These are phyloP conservation scores for Scleroderma bovista DNA, from an alignment of 768 basidiomycete species.

Conservation along the genomic window DNA sequence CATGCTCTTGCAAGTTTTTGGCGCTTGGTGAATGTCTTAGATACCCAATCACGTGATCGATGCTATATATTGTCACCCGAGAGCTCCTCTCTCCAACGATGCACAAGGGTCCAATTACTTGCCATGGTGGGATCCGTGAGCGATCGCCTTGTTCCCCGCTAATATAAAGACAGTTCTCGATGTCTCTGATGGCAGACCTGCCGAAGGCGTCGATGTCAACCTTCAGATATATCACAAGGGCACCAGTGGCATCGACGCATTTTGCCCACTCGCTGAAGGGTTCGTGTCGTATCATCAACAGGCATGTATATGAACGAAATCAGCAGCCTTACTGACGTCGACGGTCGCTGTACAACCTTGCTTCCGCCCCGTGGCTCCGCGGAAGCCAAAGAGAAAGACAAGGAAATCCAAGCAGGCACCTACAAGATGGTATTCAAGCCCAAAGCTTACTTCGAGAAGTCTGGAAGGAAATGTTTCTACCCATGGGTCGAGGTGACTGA, in stretches of 20 bases:
- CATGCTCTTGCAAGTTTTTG: slow-evolving; percentile 25
- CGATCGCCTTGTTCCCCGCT: background rate
- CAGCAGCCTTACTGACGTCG: slow-evolving; percentile 66
- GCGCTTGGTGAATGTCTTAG: slow-evolving; percentile 6
- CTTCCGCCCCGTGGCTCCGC: slow-evolving; percentile 50
- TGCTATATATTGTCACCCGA: background rate
- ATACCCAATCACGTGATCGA: slow-evolving; percentile 7
- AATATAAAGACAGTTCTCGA: slow-evolving; percentile 64
- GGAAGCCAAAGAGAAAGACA: slow-evolving; percentile 36
- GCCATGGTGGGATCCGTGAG: slow-evolving; percentile 57
- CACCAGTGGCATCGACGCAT: slow-evolving; percentile 36
- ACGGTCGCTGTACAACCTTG: slow-evolving; percentile 81
- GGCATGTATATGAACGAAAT: background rate
- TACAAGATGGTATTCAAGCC: slow-evolving; percentile 89
- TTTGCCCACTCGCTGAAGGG: slow-evolving; percentile 57
- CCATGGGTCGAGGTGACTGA: slow-evolving; percentile 79
- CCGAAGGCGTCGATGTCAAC: slow-evolving; percentile 56
- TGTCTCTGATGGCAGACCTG: slow-evolving; percentile 78
- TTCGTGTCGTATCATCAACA: slow-evolving; percentile 26
- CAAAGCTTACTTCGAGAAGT: slow-evolving; percentile 70
- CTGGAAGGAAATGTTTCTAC: slow-evolving; percentile 69
- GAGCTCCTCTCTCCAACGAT: slow-evolving; percentile 16
- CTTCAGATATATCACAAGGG: slow-evolving; percentile 48
- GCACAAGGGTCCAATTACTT: slow-evolving; percentile 81
- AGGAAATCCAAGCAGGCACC: slow-evolving; percentile 41